A percentile compares a stretch with the other conserved stretches of the same genome.
Conservation (phyloP, 2,329 filamentous ascomycete genomes). For the Fulvia fulva region DNA sequence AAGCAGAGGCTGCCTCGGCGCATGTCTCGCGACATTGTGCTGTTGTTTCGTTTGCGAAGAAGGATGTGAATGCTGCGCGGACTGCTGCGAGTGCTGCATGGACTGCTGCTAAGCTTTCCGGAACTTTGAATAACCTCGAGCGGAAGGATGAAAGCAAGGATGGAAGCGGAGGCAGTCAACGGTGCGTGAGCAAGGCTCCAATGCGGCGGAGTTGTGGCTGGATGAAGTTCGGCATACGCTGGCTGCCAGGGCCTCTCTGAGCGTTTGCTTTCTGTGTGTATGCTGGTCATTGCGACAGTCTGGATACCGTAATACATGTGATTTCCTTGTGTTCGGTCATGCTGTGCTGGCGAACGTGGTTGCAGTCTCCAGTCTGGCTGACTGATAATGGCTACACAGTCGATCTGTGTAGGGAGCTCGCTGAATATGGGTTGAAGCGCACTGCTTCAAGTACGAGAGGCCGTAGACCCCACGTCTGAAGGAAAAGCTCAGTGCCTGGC, state of each 20-base stretch:
- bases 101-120: conserved; percentile 29
- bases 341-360: neutral
- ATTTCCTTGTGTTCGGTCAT: neutral
- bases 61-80: conserved; percentile 60
- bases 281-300: conserved; percentile 19
- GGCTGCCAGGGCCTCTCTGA: neutral
- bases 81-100: conserved; percentile 54
- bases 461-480: no score
- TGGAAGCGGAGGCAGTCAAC: neutral
- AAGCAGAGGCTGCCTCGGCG: conserved; percentile 49
- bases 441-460: no score
- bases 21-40: conserved; percentile 55
- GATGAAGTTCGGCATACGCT: neutral
- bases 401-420: no score
- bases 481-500: no score
- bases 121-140: neutral
- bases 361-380: no score
- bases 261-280: conserved; percentile 12
- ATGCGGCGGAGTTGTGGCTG: neutral
- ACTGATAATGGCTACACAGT: no score
- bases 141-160: neutral
- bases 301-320: conserved; percentile 6
- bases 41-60: conserved; percentile 64
- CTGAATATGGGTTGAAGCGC: no score
- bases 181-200: neutral